Evolutionary conservation across 345 rosid genomes (phyloP).

Genomic region (Syzygium jambos): DNA sequence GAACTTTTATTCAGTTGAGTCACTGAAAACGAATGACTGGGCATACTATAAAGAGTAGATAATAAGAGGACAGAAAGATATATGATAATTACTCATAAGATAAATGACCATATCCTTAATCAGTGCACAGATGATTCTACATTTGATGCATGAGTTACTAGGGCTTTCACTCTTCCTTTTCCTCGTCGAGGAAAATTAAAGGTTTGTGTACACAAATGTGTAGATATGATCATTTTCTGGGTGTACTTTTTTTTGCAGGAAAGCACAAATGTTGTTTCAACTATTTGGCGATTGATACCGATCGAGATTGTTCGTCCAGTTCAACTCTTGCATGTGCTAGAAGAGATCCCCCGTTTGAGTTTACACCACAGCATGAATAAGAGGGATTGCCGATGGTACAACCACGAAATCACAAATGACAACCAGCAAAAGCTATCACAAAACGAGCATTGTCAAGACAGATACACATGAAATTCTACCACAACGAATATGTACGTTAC

Average conservation of each 20-base stretch:
- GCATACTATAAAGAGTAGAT: too few species aligned
- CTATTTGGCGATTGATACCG: background rate
- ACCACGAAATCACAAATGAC: background rate
- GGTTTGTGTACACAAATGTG: background rate
- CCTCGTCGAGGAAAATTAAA: background rate
- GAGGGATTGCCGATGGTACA: background rate
- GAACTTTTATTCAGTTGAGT: too few species aligned
- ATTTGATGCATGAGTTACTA: background rate
- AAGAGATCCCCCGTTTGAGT: background rate
- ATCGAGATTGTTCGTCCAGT: background rate
- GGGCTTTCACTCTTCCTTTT: background rate
- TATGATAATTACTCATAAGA: too few species aligned
- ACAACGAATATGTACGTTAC: background rate
- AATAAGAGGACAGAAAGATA: too few species aligned
- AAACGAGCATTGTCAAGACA: background rate
- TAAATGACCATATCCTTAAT: too few species aligned
- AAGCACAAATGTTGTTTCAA: background rate
- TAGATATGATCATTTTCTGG: background rate
- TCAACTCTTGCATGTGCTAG: background rate
- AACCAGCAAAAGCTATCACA: background rate
- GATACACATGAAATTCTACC: background rate
- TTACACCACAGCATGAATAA: background rate
- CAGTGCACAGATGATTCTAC: too few species aligned
- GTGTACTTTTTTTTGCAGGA: background rate
- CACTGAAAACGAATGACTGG: too few species aligned